Percentiles rank a stretch among this genome's conserved stretches.
phyloP scores from a whole-genome alignment of 495 filamentous ascomycete genomes.

The Penicillium roqueforti region DNA sequence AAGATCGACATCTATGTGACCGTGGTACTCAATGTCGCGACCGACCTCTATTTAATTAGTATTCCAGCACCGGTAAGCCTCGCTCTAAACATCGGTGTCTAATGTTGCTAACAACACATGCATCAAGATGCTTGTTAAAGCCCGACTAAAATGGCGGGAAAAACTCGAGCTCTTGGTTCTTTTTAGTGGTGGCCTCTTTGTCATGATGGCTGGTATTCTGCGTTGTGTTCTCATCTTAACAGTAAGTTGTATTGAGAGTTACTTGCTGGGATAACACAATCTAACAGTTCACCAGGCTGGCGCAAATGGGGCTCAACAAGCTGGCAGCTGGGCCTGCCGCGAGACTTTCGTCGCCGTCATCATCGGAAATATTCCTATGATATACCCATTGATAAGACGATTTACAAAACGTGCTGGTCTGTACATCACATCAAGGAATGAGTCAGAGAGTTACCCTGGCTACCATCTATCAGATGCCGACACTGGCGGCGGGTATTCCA shows the following conservation, averaged over 20 bases:
- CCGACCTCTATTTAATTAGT: conserved; percentile 53
- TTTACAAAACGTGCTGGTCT: conserved; percentile 30
- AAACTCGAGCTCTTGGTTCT: conserved; percentile 53
- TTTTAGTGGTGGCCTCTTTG: conserved; percentile 56
- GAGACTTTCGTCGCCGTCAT: conserved; percentile 60
- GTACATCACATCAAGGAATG: conserved; percentile 23
- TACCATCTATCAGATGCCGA: conserved; percentile 32
- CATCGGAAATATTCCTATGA: conserved; percentile 57
- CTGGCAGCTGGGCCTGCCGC: conserved; percentile 59
- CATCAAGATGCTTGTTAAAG: conserved; percentile 50
- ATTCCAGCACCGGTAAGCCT: conserved; percentile 49
- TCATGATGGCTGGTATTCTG: conserved; percentile 56
- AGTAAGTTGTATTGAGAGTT: conserved; percentile 25
- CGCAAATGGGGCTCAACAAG: conserved; percentile 48
- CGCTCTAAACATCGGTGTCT: not conserved
- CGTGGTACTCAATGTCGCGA: conserved; percentile 49
- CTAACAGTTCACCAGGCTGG: conserved; percentile 28
- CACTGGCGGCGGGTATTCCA: conserved; percentile 15
- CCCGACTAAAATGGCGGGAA: conserved; percentile 45
- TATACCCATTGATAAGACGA: conserved; percentile 50
- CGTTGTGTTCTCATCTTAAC: conserved; percentile 55
- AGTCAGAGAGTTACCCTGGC: conserved; percentile 17
- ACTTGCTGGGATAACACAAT: not conserved
- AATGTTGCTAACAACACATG: conserved; percentile 1
- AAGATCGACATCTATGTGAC: conserved; percentile 45